Evolutionary conservation across 805 yeast species (phyloP), one percentile per base, ranked within the genome.

Genomic region (Tetrapisispora fleetii): DNA sequence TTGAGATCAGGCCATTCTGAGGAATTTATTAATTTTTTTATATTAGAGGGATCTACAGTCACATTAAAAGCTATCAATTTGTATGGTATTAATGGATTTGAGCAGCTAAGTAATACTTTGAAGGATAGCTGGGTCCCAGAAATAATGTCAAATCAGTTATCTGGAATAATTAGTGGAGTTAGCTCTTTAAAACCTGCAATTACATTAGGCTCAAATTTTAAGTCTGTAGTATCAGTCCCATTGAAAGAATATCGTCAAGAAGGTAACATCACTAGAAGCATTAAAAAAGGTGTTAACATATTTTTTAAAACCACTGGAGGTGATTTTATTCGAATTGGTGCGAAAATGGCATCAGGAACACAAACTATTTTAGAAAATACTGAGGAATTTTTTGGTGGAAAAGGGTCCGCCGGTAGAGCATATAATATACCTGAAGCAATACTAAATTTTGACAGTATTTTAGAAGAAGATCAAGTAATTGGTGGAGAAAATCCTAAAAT

Each of bases 91-190:
- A 71, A 80, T 17, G 97, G 98, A 0, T 78, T 84, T 56, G 76
- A 81, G 1, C 75, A 76, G 33, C 60, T 93, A 14, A 76, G 79
- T 8, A 58, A 60, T 14, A 62, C 74, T 16, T 69, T 93, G 37
- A 80, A 80, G 49, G 78, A 75, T n/a, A 70, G 77, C 8, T 93
- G 97, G 96, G 77, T 82, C 60, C 96, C 96, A 0, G 95, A 89
- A 62, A 85, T 91, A 50, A 80, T 81, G 40, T 73, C 77, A n/a
- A 82, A 81, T 32, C 98, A 91, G 65, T 64, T 93, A 13, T 77
- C 81, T 8, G 91, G 89, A 2, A 81, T 93, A 8, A 65, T 93
- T 16, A 79, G 89, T 0, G 99, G 98, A 0, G 68, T 93, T 27
- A 83, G 90, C 0, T 91, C 97, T 0, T 77, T 91, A 6, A 73